Evolutionary conservation across 2,329 filamentous ascomycete species (phyloP), one percentile per base, ranked within the genome.

Genomic region (Apiospora saccharicola): DNA sequence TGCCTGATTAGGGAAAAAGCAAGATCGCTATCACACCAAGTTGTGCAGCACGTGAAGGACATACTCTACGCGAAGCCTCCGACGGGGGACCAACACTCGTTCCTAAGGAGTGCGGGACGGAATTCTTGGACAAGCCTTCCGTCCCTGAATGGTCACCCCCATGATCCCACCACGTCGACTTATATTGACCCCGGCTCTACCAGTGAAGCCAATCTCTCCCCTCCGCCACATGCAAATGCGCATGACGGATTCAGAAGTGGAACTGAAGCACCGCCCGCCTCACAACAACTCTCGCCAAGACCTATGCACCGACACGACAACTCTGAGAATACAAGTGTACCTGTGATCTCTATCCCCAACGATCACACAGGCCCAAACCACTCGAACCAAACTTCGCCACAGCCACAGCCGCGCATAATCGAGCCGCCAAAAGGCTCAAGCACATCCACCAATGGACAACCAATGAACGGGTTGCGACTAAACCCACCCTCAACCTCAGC

Each of bases 21-120:
- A 13, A 6, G 53, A 13, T 16, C 6, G 1, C 8, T 2, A 4
- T 16, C 30, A 4, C 5, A 0, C 1, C 1, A 37, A 3, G 8
- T 61, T 37, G 13, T 7, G 16, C 1, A 16, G 14, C 19, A 10
- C 1, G 5, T 61, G 16, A 22, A 7, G 22, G n/a, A 22, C 3
- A 61, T 22, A 22, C 4, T 16, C 24, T 30, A 53, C 13, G 26
- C 26, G 26, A 30, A 30, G 26, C 26, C 26, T 30, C 26, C 26
- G 26, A 30, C 26, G 4, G 26, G 26, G 26, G 26, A 30, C 26
- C 24, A 24, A 53, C 13, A 12, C 1, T 53, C 24, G 24, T 8
- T 22, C 12, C 7, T 8, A 51, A 30, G 12, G 12, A 19, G 12
- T 16, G 13, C 51, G 16, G 1, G 13, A 16, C 13, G 24, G 24